phyloP scores from a whole-genome alignment of 495 filamentous ascomycete genomes.

The Trichoderma erinaceum region DNA sequence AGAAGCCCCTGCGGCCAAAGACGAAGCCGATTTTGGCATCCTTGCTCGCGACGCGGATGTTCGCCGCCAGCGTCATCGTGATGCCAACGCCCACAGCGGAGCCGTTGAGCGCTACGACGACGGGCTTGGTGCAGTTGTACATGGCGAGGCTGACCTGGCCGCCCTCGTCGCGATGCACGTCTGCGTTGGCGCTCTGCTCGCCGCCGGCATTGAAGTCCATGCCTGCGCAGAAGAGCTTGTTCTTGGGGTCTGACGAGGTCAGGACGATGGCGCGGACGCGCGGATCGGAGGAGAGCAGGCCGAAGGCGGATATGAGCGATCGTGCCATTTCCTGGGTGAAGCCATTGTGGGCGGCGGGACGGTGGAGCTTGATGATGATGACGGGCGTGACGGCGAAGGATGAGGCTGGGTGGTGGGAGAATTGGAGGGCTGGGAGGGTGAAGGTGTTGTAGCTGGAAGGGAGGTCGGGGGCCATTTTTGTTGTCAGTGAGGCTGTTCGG shows the following conservation, averaged over 20 bases:
- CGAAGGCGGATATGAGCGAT: constrained; percentile 50
- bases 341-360: constrained; percentile 57
- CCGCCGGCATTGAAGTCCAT: constrained; percentile 55
- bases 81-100: constrained; percentile 62
- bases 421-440: constrained; percentile 45
- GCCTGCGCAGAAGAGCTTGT: constrained; percentile 59
- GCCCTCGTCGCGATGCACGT: constrained; percentile 38
- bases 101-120: constrained; percentile 60
- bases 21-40: constrained; percentile 59
- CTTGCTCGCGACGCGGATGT: constrained; percentile 50
- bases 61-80: constrained; percentile 59
- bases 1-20: constrained; percentile 55
- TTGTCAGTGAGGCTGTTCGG: not conserved
- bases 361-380: constrained; percentile 50
- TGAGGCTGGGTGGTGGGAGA: constrained; percentile 46
- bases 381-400: constrained; percentile 47
- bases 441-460: constrained; percentile 23
- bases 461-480: not conserved
- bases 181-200: constrained; percentile 16
- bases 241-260: constrained; percentile 43
- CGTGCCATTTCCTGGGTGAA: constrained; percentile 52
- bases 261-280: constrained; percentile 54
- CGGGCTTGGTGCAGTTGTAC: constrained; percentile 56
- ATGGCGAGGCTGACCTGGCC: constrained; percentile 54
- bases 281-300: constrained; percentile 48